Evolutionary conservation across 108 stramenopile genomes (phyloP).

Genomic region (Cyclostephanos tholiformis): DNA sequence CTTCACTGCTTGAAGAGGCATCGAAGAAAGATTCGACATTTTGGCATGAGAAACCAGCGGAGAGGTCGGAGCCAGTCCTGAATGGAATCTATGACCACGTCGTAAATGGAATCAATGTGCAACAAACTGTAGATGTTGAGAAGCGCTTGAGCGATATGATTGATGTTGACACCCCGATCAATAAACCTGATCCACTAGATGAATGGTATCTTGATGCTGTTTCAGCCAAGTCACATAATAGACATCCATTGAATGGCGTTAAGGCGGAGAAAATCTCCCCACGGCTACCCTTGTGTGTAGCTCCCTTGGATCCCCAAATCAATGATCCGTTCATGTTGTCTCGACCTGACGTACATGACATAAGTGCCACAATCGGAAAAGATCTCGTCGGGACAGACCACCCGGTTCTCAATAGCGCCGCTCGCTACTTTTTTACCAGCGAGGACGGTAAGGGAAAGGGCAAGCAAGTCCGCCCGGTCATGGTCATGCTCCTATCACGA

Average conservation of each 20-base stretch:
- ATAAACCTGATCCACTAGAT: conserved; percentile 75
- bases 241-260: conserved; percentile 9
- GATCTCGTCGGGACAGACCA: conserved; percentile 83
- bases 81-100: conserved; percentile 33
- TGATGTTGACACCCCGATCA: conserved; percentile 50
- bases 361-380: conserved; percentile 76
- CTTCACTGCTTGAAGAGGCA: conserved; percentile 73
- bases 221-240: conserved; percentile 36
- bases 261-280: conserved; percentile 22
- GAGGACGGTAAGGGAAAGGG: conserved; percentile 75
- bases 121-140: conserved; percentile 34
- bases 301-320: conserved; percentile 40
- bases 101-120: background rate
- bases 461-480: conserved; percentile 82
- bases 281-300: conserved; percentile 56
- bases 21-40: conserved; percentile 64
- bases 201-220: conserved; percentile 63
- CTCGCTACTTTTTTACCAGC: conserved; percentile 76
- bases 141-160: conserved; percentile 41
- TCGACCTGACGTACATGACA: conserved; percentile 61
- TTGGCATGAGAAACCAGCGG: conserved; percentile 53
- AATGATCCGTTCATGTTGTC: conserved; percentile 78
- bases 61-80: conserved; percentile 13
- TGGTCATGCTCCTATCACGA: conserved; percentile 83
- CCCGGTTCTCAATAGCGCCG: conserved; percentile 83